Percentiles rank a stretch among this genome's conserved stretches.
phyloP scores from a whole-genome alignment of 2,329 filamentous ascomycete species.

The Fusarium sarcochroum region DNA sequence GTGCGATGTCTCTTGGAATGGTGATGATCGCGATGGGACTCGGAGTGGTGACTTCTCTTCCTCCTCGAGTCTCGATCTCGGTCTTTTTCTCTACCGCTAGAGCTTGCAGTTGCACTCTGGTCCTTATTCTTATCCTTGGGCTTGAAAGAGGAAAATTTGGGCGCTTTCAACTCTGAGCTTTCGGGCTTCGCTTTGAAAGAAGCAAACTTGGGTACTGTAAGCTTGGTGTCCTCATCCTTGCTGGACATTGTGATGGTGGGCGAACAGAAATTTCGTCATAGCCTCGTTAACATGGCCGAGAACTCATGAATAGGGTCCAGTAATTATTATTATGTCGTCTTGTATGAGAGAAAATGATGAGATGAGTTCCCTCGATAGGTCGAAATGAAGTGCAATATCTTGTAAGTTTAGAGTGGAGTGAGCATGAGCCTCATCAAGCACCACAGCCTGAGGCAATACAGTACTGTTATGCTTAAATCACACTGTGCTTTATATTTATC shows the following conservation, averaged over 20 bases:
- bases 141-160: constrained; percentile 83
- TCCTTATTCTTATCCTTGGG: constrained; percentile 52
- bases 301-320: background rate
- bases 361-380: background rate
- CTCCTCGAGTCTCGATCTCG: constrained; percentile 38
- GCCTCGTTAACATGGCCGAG: background rate
- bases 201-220: constrained; percentile 75
- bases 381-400: background rate
- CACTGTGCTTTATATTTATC: background rate
- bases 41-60: constrained; percentile 41
- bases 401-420: constrained; percentile 23
- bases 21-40: constrained; percentile 33
- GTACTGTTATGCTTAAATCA: accelerated
- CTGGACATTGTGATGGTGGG: constrained; percentile 47
- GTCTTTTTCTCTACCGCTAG: constrained; percentile 33
- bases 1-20: constrained; percentile 36
- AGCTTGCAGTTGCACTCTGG: constrained; percentile 50
- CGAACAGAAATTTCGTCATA: constrained; percentile 27
- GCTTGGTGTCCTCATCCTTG: constrained; percentile 42
- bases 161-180: constrained; percentile 52
- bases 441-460: constrained; percentile 19
- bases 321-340: background rate
- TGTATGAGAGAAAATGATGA: background rate
- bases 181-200: constrained; percentile 71
- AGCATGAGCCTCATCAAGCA: constrained; percentile 11